These are phyloP conservation scores for Malus fusca DNA, from an alignment of 306 rosid species.

Conservation along the genomic window DNA sequence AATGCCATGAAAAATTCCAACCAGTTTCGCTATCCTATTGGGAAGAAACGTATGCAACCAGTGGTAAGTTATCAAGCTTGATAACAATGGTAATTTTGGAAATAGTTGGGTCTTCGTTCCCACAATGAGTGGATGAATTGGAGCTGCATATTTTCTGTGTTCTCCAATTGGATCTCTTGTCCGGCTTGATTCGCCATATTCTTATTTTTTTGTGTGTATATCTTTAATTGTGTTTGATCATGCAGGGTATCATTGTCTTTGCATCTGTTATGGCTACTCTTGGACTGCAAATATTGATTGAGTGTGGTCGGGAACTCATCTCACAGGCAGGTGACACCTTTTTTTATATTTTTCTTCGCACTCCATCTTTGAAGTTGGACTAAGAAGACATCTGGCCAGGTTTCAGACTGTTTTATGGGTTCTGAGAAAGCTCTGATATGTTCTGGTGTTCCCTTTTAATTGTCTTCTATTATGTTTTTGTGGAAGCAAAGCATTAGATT, in stretches of 20 bases:
- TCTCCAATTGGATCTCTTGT: too few species aligned
- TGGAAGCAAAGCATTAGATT: too few species aligned
- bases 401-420: not conserved
- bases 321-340: conserved; percentile 22
- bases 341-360: not conserved
- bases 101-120: too few species aligned
- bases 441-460: too few species aligned
- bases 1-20: conserved; percentile 61
- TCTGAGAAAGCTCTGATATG: not conserved
- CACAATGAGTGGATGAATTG: too few species aligned
- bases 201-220: not conserved
- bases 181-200: too few species aligned
- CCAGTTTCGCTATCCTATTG: conserved; percentile 66
- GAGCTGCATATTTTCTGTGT: too few species aligned
- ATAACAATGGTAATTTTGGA: not conserved
- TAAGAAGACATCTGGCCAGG: not conserved
- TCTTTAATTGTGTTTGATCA: conserved; percentile 9
- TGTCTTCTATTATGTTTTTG: too few species aligned
- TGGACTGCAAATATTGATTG: conserved; percentile 70
- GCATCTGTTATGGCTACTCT: conserved; percentile 86
- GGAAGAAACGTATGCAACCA: conserved; percentile 87
- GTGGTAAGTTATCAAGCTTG: conserved; percentile 37
- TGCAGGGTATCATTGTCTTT: conserved; percentile 83
- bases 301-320: conserved; percentile 42
- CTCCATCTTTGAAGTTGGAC: not conserved